Evolutionary conservation across 202 grass and related monocot genomes (phyloP), one percentile per base, ranked within the genome.

Genomic region (Brachypodium distachyon): DNA sequence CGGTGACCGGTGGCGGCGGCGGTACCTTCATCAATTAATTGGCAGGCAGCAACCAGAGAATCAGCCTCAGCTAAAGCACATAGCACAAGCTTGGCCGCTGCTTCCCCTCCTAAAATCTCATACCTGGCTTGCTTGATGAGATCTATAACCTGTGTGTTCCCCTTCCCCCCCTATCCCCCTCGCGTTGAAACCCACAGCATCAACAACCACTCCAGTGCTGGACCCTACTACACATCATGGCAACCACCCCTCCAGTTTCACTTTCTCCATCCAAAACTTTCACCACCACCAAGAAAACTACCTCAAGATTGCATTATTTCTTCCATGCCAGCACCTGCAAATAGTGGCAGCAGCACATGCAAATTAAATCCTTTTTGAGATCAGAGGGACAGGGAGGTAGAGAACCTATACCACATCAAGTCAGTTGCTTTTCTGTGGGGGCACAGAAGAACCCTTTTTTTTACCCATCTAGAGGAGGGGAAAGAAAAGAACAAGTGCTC

Each of bases 141-240:
- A 88, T 77, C 77, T 88, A 29, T 74, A 58, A 38, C 37, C 2
- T 85, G 17, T 83, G 44, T 56, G 53, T 9, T 42, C 37, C 32
- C 51, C 49, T 13, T 21, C 22, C 50, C 46, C 33, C 19, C 21
- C 12, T 53, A 28, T n/a, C 34, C 9, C 70, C 42, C 18, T 48
- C 70, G 13, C 27, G 32, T 80, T 59, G 42, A 79, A 40, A 62
- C 47, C 76, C 63, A 60, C 76, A 31, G 48, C 67, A 79, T 84
- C 76, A 81, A 40, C 76, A 81, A 49, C 76, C n/a, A 84, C 71
- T 40, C 64, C 63, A 47, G 50, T 29, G 74, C 32, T 84, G 86
- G 86, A 84, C 71, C 81, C 86, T 84, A 76, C 86, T 49, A 47
- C 63, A 54, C 76, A 65, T 34, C 64, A 77, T 83, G 48, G 76